Evolutionary conservation across 1,284 basidiomycete species (phyloP), one percentile per base, ranked within the genome.

Genomic region (Moesziomyces sp.): DNA sequence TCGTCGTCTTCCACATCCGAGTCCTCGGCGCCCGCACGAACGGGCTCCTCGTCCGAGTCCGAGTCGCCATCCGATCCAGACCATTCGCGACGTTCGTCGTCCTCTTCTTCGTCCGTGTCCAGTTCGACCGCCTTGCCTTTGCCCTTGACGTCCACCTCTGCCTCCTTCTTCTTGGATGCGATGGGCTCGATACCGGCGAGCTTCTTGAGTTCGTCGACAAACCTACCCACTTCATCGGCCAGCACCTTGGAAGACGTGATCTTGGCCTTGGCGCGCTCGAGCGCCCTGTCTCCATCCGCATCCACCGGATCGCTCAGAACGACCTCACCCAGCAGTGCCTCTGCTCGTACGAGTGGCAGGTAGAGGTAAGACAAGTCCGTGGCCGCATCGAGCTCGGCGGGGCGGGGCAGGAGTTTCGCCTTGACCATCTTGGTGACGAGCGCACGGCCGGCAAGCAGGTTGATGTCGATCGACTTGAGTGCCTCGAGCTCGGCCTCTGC

Each of bases 161-260:
- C 43, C 5, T 46, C 51, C 16, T 38, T 51, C 42, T 49, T 53
- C 28, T 47, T 62, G 21, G 16, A 18, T 3, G 30, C 38, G 14
- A 30, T 38, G n/a, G 55, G n/a, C 48, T 66, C 58, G 33, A 66
- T 52, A 8, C 72, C 60, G 5, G 52, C 65, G 3, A 77, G 47
- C 43, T 42, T 57, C 48, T 58, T 69, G n/a, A 79, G 60, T 62
- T 87, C 86, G 10, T 87, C 86, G 0, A 94, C 80, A 18, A 88
- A 87, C 21, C 81, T 79, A 18, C 86, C 85, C 3, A 93, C 86
- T 68, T 89, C 89, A 14, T 88, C 86, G 0, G 92, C 90, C 13
- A 94, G 86, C 19, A 87, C 84, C 83, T 92, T 94, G 2, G 91
- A 91, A 77, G 92, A 93, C 46, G 91, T 86, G 24, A 95, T 85